phyloP scores from a whole-genome alignment of 23 red algal species.

The Gracilaria gracilis region DNA sequence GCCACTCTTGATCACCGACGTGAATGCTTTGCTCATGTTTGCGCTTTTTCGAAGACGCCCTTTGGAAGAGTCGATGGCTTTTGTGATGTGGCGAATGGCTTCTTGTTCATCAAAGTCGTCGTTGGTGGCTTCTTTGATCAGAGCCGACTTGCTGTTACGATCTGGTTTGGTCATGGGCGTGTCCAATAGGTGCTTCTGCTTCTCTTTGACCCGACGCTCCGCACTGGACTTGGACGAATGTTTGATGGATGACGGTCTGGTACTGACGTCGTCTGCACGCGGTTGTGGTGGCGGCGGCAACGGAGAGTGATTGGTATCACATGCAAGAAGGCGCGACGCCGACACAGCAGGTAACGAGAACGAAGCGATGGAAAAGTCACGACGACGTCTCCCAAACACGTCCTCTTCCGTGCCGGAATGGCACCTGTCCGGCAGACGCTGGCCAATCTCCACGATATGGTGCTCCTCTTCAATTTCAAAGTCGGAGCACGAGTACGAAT shows the following conservation, averaged over 20 bases:
- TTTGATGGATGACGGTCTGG: neutral
- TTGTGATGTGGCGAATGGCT: constrained; percentile 64
- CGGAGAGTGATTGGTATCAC: neutral
- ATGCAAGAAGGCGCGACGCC: constrained; percentile 11
- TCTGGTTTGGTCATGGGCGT: constrained; percentile 27
- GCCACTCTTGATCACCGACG: constrained; percentile 41
- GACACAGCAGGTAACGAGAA: neutral
- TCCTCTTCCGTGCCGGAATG: constrained; percentile 30
- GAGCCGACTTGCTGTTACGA: constrained; percentile 10
- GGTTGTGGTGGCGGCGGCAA: too few relatives aligned
- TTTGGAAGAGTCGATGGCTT: constrained; percentile 64
- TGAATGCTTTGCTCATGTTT: constrained; percentile 74
- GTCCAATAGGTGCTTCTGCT: constrained; percentile 2
- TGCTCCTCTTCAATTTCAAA: constrained; percentile 43
- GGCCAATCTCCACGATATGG: constrained; percentile 56
- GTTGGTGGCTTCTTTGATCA: constrained; percentile 20
- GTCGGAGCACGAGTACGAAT: constrained; percentile 48
- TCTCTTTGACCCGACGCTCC: neutral
- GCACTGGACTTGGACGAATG: neutral
- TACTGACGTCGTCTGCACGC: too few relatives aligned
- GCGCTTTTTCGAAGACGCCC: constrained; percentile 63
- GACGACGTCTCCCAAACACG: constrained; percentile 60
- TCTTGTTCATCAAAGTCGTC: constrained; percentile 52
- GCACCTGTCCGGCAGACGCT: constrained; percentile 55
- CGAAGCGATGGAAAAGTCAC: constrained; percentile 42